phyloP scores from a whole-genome alignment of 495 filamentous ascomycete species.

The Penicillium mononematosum region DNA sequence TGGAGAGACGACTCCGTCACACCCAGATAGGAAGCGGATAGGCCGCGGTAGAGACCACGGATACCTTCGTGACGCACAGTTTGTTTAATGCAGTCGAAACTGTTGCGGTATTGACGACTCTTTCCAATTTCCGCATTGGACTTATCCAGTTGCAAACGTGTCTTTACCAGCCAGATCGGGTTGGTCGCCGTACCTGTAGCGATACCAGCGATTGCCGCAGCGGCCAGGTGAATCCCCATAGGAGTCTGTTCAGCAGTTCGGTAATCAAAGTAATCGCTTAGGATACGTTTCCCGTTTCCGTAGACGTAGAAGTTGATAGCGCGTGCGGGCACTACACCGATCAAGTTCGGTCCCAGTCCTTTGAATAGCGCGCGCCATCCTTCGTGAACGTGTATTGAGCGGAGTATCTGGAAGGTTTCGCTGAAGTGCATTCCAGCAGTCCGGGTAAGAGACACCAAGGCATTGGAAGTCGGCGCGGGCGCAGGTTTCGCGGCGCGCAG shows the following conservation, averaged over 20 bases:
- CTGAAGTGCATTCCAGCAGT: constrained; percentile 49
- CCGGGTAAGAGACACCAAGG: constrained; percentile 45
- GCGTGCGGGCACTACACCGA: constrained; percentile 57
- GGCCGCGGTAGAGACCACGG: constrained; percentile 53
- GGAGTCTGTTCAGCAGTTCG: constrained; percentile 42
- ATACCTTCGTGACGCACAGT: constrained; percentile 54
- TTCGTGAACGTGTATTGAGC: constrained; percentile 51
- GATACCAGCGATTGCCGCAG: constrained; percentile 55
- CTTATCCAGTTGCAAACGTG: constrained; percentile 57
- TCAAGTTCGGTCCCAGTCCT: constrained; percentile 56
- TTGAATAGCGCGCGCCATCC: constrained; percentile 60
- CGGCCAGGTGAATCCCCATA: constrained; percentile 48
- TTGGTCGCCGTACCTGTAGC: constrained; percentile 60
- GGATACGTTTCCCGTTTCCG: constrained; percentile 56
- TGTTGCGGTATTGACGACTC: constrained; percentile 52
- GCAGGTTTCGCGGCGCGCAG: constrained; percentile 42
- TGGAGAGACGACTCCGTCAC: constrained; percentile 57
- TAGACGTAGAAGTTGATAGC: constrained; percentile 61
- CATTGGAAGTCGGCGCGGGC: constrained; percentile 39
- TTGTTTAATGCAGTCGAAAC: constrained; percentile 54
- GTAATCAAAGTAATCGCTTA: constrained; percentile 47
- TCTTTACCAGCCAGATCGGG: constrained; percentile 62
- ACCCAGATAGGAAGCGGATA: constrained; percentile 56
- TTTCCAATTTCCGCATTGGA: constrained; percentile 42
- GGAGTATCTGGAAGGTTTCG: constrained; percentile 58